Evolutionary conservation across 768 basidiomycete species (phyloP).

Genomic region (Collybia sordida): DNA sequence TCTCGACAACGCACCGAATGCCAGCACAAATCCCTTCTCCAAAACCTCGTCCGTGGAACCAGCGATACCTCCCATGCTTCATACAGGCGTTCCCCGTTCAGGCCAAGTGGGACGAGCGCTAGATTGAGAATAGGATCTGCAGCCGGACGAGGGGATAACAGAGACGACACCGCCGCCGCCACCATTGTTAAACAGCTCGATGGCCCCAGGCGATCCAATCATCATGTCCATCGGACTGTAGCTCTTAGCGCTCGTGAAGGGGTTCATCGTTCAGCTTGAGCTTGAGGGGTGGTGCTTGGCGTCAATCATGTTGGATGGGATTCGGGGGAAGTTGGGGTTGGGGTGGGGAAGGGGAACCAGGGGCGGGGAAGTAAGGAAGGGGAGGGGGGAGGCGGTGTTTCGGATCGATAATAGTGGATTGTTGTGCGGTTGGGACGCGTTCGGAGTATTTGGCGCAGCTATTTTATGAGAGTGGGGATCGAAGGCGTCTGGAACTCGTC

Average conservation of each 20-base stretch:
- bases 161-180: constrained; percentile 42
- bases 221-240: constrained; percentile 86
- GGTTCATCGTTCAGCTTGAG: constrained; percentile 76
- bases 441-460: constrained; percentile 84
- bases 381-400: constrained; percentile 63
- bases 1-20: constrained; percentile 83
- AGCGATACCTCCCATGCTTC: constrained; percentile 65
- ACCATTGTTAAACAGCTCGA: constrained; percentile 66
- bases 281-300: constrained; percentile 67
- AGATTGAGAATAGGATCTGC: constrained; percentile 62
- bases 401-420: constrained; percentile 95
- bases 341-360: too few relatives aligned
- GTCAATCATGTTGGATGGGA: constrained; percentile 89
- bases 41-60: constrained; percentile 54
- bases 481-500: constrained; percentile 64
- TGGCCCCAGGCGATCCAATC: constrained; percentile 79
- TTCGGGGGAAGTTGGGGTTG: constrained; percentile 40
- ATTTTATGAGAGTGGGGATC: constrained; percentile 80
- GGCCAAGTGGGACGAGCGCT: constrained; percentile 62
- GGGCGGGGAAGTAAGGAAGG: too few relatives aligned
- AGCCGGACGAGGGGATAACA: constrained; percentile 64
- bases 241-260: constrained; percentile 80
- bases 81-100: constrained; percentile 75
- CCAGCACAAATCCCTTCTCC: constrained; percentile 80
- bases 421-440: constrained; percentile 80